Conservation (phyloP, 2,329 filamentous ascomycete genomes). For the Zasmidium cellare region DNA sequence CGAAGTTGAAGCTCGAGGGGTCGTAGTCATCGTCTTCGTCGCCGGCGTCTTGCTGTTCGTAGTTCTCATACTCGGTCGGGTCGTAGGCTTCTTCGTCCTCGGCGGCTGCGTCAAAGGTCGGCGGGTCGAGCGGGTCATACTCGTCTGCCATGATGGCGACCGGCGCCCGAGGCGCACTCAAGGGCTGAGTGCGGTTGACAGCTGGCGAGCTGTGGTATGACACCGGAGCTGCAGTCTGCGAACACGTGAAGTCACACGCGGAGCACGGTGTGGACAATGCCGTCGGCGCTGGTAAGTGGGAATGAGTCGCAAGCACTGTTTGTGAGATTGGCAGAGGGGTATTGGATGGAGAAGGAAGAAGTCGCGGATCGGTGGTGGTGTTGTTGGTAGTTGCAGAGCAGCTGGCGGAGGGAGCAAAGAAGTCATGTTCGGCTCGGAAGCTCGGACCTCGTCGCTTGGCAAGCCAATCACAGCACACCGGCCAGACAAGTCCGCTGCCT, state of each 20-base stretch:
- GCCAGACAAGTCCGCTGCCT: neutral
- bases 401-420: neutral
- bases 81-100: slow-evolving; percentile 39
- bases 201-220: neutral
- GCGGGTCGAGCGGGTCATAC: slow-evolving; percentile 28
- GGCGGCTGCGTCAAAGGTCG: slow-evolving; percentile 23
- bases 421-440: neutral
- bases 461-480: too few species aligned
- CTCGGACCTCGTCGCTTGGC: neutral
- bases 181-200: neutral
- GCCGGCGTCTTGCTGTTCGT: slow-evolving; percentile 21
- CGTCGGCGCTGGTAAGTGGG: neutral
- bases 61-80: slow-evolving; percentile 17
- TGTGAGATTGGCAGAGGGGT: neutral
- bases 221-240: neutral
- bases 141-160: slow-evolving; percentile 46
- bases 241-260: neutral
- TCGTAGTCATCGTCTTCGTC: slow-evolving; percentile 38
- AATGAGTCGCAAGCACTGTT: too few species aligned
- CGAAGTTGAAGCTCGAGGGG: slow-evolving; percentile 33
- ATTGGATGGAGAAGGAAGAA: neutral
- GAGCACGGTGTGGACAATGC: too few species aligned
- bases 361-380: neutral
- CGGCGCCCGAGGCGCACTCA: slow-evolving; percentile 9
- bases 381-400: neutral